Evolutionary conservation across 768 basidiomycete species (phyloP).

Genomic region (Termitomyces sp.): DNA sequence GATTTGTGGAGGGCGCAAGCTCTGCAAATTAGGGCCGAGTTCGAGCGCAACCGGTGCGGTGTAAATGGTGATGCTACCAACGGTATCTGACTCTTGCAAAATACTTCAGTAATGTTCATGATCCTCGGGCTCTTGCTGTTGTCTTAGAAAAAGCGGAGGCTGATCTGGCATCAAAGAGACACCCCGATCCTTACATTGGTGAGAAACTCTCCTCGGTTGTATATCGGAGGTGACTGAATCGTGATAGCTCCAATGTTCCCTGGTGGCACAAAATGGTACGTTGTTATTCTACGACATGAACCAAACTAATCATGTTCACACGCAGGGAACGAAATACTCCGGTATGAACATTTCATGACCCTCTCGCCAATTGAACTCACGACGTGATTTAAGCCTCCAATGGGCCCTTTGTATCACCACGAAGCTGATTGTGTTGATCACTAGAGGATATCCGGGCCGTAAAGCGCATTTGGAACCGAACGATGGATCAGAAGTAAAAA

Average conservation of each 20-base stretch:
- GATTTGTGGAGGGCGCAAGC: conserved; percentile 86
- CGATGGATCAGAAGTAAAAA: conserved; percentile 4
- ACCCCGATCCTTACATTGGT: conserved; percentile 95
- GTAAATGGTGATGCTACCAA: neutral
- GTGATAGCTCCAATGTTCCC: conserved; percentile 69
- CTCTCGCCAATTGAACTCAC: conserved; percentile 10
- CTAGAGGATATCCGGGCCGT: conserved; percentile 15
- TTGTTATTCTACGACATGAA: conserved; percentile 14
- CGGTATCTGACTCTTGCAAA: conserved; percentile 2
- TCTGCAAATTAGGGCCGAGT: conserved; percentile 82
- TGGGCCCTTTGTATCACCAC: conserved; percentile 65
- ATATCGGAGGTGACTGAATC: conserved; percentile 3
- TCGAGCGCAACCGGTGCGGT: conserved; percentile 83
- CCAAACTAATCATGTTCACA: conserved; percentile 11
- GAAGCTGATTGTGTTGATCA: conserved; percentile 30
- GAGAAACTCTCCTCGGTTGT: conserved; percentile 23
- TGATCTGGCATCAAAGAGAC: conserved; percentile 53
- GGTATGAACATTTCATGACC: conserved; percentile 37
- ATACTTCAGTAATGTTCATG: conserved; percentile 62
- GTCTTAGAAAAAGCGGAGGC: conserved; percentile 80
- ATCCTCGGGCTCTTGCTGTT: conserved; percentile 75
- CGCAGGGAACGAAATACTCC: conserved; percentile 76
- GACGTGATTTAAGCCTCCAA: conserved; percentile 40
- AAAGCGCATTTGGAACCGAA: neutral
- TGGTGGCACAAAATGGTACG: conserved; percentile 95